phyloP scores from a whole-genome alignment of 106 monocot species.

The Dendrobium chrysotoxum region DNA sequence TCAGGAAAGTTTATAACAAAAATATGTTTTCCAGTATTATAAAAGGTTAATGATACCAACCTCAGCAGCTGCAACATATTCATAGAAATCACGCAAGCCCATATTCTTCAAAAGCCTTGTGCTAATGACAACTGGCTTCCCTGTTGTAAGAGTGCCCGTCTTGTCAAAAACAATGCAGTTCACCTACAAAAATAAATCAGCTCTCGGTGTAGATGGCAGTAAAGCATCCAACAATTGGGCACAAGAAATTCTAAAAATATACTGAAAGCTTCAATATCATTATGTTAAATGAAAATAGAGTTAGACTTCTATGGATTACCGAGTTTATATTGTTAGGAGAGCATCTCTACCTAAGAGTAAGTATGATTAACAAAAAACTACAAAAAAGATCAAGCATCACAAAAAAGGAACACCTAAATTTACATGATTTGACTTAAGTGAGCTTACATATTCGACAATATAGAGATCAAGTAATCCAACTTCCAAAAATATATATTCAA shows the following conservation, averaged over 20 bases:
- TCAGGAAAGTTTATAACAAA: no score
- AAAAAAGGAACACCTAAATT: no score
- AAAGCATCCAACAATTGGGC: background rate
- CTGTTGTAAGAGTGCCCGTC: slow-evolving; percentile 82
- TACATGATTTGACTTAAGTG: no score
- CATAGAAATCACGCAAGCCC: slow-evolving; percentile 63
- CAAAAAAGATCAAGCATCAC: no score
- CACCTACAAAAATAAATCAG: slow-evolving; percentile 34
- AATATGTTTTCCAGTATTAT: background rate
- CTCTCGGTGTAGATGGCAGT: background rate
- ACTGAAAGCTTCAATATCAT: background rate
- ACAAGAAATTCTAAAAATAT: no score
- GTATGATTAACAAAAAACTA: no score
- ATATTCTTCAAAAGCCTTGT: slow-evolving; percentile 71
- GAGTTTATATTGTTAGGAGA: no score
- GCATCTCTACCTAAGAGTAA: no score
- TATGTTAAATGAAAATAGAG: background rate
- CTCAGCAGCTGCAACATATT: slow-evolving; percentile 72
- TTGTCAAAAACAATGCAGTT: slow-evolving; percentile 90
- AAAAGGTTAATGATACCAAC: slow-evolving; percentile 15
- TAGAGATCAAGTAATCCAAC: no score
- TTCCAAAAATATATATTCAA: no score
- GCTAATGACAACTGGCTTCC: slow-evolving; percentile 71
- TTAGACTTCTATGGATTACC: no score
- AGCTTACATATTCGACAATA: no score